Evolutionary conservation across 2,329 filamentous ascomycete genomes (phyloP).

Genomic region (Penicillium fuscoglaucum): DNA sequence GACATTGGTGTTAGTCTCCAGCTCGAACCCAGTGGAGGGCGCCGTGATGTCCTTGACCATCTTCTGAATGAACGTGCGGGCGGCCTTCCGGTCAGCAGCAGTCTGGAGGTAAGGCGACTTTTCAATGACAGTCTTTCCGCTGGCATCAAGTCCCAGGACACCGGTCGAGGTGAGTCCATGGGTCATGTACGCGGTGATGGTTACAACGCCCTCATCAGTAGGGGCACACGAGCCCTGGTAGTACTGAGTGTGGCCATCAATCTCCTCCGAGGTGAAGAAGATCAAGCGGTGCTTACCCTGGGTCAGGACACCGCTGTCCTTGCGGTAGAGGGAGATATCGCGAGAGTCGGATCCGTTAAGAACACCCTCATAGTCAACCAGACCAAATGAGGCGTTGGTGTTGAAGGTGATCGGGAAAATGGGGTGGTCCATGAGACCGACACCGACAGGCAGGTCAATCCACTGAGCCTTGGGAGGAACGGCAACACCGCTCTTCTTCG

Average conservation of each 20-base stretch:
- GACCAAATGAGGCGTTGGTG: conserved; percentile 22
- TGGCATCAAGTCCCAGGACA: conserved; percentile 24
- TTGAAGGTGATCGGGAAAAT: conserved; percentile 25
- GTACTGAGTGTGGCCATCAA: conserved; percentile 29
- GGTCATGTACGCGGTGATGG: conserved; percentile 30
- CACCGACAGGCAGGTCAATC: conserved; percentile 55
- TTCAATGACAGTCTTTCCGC: conserved; percentile 29
- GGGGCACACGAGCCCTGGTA: conserved; percentile 29
- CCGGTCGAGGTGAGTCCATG: conserved; percentile 31
- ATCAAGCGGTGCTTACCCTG: conserved; percentile 30
- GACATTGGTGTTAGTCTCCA: conserved; percentile 27
- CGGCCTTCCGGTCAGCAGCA: conserved; percentile 24
- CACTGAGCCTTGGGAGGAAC: conserved; percentile 48
- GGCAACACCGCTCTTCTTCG: conserved; percentile 45
- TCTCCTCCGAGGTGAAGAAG: conserved; percentile 29
- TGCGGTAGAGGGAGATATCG: conserved; percentile 28
- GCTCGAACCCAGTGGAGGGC: conserved; percentile 20
- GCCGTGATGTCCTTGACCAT: conserved; percentile 25
- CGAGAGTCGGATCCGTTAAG: conserved; percentile 20
- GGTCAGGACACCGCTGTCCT: conserved; percentile 22
- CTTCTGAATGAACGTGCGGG: conserved; percentile 22
- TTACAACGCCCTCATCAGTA: conserved; percentile 17
- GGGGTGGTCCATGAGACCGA: conserved; percentile 50
- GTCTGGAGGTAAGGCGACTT: conserved; percentile 29
- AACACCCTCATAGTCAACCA: conserved; percentile 20